phyloP scores from a whole-genome alignment of 176 grass and related monocot species.

The Oryza australiensis region DNA sequence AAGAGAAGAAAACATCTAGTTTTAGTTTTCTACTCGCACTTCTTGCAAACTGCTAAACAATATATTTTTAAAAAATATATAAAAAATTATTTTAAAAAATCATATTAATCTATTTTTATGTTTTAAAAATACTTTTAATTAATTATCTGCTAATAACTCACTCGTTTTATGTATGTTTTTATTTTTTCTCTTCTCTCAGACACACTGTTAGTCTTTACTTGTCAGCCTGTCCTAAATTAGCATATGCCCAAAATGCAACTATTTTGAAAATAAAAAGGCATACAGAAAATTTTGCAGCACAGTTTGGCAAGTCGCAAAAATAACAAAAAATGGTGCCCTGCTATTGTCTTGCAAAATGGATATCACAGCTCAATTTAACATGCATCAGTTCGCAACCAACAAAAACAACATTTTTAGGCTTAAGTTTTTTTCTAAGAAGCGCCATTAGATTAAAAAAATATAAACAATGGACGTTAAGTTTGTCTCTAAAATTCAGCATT shows the following conservation, averaged over 20 bases:
- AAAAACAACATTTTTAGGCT: neutral
- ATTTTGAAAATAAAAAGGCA: neutral
- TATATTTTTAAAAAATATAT: no score
- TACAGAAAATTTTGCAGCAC: neutral
- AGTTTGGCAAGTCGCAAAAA: neutral
- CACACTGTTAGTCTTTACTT: neutral
- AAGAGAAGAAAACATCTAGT: no score
- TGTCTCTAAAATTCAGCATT: conserved; percentile 9
- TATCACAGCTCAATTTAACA: neutral
- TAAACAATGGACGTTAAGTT: conserved; percentile 18
- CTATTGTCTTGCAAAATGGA: neutral
- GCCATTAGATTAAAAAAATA: neutral
- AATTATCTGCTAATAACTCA: no score
- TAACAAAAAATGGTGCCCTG: neutral
- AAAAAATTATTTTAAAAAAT: no score
- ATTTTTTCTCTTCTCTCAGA: no score
- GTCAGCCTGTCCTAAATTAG: conserved; percentile 31
- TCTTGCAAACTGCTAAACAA: no score
- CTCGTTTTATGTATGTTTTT: no score
- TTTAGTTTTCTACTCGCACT: no score
- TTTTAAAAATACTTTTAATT: no score
- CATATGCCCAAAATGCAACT: neutral
- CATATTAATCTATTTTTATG: no score
- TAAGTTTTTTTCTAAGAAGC: neutral
- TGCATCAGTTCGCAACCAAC: neutral